Evolutionary conservation across 768 basidiomycete genomes (phyloP).

Genomic region (Austroboletus eburneus): DNA sequence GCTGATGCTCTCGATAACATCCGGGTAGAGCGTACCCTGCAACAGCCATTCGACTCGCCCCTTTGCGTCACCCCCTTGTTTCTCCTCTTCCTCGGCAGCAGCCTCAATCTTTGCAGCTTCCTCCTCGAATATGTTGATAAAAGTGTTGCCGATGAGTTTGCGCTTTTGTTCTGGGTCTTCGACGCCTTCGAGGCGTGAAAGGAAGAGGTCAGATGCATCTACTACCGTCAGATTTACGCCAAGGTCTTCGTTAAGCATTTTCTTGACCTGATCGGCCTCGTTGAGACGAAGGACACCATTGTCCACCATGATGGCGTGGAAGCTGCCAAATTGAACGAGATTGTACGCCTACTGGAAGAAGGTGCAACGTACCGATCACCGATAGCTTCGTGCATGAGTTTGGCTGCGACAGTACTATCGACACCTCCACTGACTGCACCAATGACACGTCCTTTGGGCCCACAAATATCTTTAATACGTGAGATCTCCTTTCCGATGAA

Average conservation of each 20-base stretch:
- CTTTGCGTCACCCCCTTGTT: conserved; percentile 62
- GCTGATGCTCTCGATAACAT: conserved; percentile 98
- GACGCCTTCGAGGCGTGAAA: conserved; percentile 81
- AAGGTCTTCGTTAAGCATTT: conserved; percentile 89
- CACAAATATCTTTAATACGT: conserved; percentile 92
- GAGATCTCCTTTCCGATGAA: conserved; percentile 97
- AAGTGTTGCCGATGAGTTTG: conserved; percentile 98
- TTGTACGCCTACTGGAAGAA: not conserved
- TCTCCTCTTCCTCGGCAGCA: conserved; percentile 71
- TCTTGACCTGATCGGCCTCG: conserved; percentile 86
- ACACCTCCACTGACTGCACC: conserved; percentile 98
- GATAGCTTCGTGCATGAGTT: conserved; percentile 99
- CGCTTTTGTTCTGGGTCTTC: conserved; percentile 97
- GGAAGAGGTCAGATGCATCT: conserved; percentile 92
- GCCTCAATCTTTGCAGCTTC: conserved; percentile 89
- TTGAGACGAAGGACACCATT: conserved; percentile 94
- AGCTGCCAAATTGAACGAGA: conserved; percentile 43
- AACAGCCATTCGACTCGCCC: conserved; percentile 96
- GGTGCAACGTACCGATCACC: conserved; percentile 71
- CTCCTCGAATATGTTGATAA: conserved; percentile 96
- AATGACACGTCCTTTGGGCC: conserved; percentile 91
- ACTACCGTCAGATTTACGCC: conserved; percentile 96
- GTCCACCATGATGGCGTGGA: conserved; percentile 99
- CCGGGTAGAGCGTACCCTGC: conserved; percentile 97
- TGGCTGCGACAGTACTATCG: conserved; percentile 96